These are phyloP conservation scores for Epichloe typhina DNA, from an alignment of 2,329 filamentous ascomycete species.

Conservation along the genomic window DNA sequence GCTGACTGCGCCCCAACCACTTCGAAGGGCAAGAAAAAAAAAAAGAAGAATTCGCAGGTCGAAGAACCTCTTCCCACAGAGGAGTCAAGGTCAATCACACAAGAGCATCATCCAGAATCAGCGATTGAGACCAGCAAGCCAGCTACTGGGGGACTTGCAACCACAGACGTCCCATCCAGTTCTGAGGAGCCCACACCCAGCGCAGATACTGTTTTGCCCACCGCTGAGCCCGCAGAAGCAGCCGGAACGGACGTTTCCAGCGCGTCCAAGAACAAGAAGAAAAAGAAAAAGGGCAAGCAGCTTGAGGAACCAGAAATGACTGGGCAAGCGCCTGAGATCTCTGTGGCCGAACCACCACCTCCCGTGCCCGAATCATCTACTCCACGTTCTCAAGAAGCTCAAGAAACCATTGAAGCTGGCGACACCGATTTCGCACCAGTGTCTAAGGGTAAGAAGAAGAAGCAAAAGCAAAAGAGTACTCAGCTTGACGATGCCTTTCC, in stretches of 20 bases:
- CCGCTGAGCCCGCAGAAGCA: background rate
- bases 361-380: background rate
- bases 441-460: background rate
- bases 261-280: constrained; percentile 12
- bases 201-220: background rate
- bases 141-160: background rate
- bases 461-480: background rate
- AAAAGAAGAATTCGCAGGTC: constrained; percentile 5
- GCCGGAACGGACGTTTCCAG: background rate
- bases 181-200: background rate
- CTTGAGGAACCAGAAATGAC: constrained; percentile 1
- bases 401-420: background rate
- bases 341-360: background rate
- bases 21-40: constrained; percentile 8
- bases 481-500: background rate
- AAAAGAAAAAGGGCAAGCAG: constrained; percentile 14
- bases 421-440: background rate
- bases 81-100: background rate
- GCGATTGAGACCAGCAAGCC: background rate
- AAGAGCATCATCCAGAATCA: background rate
- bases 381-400: background rate
- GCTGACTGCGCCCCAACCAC: background rate
- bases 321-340: constrained; percentile 3
- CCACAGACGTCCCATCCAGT: background rate
- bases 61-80: background rate